Percentiles rank a stretch among this genome's conserved stretches.
Evolutionary conservation across 441 rosid species (phyloP).

Genomic region (Corymbia calophylla): DNA sequence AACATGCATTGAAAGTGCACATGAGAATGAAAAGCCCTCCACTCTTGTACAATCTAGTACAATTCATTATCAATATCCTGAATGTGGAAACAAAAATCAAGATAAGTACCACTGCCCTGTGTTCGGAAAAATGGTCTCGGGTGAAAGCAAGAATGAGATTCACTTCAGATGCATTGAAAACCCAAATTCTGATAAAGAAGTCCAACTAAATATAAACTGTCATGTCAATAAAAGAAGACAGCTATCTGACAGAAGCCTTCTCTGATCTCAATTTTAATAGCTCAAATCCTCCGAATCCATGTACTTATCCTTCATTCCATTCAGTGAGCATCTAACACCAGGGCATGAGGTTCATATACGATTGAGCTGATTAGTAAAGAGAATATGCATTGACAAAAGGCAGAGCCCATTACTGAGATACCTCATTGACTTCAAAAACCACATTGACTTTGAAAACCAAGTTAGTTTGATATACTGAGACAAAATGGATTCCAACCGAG

Average conservation of each 20-base stretch:
- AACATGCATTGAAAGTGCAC: neutral
- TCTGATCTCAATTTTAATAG: neutral
- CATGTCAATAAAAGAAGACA: neutral
- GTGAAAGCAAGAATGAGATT: neutral
- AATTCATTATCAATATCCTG: neutral
- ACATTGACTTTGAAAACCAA: neutral
- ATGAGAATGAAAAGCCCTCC: neutral
- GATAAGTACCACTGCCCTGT: neutral
- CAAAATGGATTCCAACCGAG: neutral
- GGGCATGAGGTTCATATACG: neutral
- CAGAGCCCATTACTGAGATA: neutral
- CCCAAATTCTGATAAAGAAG: neutral
- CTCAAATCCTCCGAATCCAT: neutral
- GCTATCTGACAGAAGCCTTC: neutral
- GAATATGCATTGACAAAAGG: neutral
- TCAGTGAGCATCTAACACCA: neutral
- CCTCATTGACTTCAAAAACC: neutral
- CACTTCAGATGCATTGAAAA: neutral
- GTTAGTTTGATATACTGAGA: neutral
- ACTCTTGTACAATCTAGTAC: neutral
- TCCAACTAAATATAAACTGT: neutral
- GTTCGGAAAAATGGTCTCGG: neutral
- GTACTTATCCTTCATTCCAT: neutral
- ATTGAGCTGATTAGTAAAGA: neutral
- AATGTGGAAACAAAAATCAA: neutral